These are phyloP conservation scores for Oenanthe javanica DNA, from an alignment of 140 eudicot species.

Conservation along the genomic window DNA sequence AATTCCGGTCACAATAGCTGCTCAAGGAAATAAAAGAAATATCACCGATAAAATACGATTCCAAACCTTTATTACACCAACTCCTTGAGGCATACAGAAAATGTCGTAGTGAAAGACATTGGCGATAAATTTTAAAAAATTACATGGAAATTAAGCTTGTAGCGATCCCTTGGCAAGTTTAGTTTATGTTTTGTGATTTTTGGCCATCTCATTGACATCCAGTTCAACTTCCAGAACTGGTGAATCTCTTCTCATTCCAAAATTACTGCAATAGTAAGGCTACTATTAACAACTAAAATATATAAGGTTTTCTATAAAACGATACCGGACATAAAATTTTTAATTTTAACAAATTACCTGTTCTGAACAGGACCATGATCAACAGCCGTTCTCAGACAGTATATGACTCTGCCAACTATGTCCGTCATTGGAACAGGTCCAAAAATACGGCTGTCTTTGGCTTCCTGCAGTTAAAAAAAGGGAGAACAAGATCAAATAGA, in stretches of 20 bases:
- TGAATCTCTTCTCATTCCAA: constrained; percentile 33
- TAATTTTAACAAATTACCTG: constrained; percentile 36
- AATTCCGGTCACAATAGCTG: not conserved
- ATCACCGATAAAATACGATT: not conserved
- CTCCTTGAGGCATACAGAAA: not conserved
- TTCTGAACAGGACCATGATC: constrained; percentile 94
- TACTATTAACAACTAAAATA: not conserved
- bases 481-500: not conserved
- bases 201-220: constrained; percentile 90
- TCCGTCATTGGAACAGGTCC: constrained; percentile 78
- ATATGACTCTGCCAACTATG: constrained; percentile 85
- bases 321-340: not conserved
- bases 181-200: constrained; percentile 62
- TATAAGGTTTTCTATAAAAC: no score
- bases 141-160: not conserved
- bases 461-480: constrained; percentile 47
- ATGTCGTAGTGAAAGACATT: constrained; percentile 2
- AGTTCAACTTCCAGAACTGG: constrained; percentile 85
- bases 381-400: constrained; percentile 73
- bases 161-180: not conserved
- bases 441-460: constrained; percentile 84
- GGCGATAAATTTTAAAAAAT: not conserved
- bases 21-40: not conserved
- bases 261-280: constrained; percentile 21
- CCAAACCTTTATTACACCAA: constrained; percentile 2